phyloP scores from a whole-genome alignment of 108 stramenopile species.

The Skeletonema tropicum region DNA sequence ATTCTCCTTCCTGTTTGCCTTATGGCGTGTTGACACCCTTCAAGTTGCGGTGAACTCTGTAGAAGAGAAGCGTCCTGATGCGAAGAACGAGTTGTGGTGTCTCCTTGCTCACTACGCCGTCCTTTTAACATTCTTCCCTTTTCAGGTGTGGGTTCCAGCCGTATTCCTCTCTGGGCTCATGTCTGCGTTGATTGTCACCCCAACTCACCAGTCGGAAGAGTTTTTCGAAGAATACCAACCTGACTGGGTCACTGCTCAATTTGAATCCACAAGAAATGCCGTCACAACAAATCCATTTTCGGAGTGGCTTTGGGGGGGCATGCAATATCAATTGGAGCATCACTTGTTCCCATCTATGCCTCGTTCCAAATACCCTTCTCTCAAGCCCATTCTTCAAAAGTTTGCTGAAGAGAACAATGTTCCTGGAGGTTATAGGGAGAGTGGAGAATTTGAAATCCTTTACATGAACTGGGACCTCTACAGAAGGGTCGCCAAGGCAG shows the following conservation, averaged over 20 bases:
- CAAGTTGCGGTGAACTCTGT: conserved; percentile 76
- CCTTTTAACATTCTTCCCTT: conserved; percentile 74
- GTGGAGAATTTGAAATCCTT: conserved; percentile 83
- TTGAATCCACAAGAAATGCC: conserved; percentile 90
- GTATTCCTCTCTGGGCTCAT: conserved; percentile 88
- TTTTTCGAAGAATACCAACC: conserved; percentile 85
- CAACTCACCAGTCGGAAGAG: conserved; percentile 93
- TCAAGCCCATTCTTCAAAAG: conserved; percentile 76
- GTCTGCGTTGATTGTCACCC: conserved; percentile 92
- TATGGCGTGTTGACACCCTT: conserved; percentile 90
- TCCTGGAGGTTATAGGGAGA: conserved; percentile 84
- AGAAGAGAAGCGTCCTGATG: conserved; percentile 67
- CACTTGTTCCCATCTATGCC: conserved; percentile 97
- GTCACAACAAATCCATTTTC: conserved; percentile 85
- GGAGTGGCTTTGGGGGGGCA: conserved; percentile 94
- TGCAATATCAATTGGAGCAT: conserved; percentile 97
- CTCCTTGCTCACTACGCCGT: conserved; percentile 81
- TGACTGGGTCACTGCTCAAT: conserved; percentile 92
- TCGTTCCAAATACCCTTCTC: conserved; percentile 78
- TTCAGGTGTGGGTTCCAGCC: conserved; percentile 81
- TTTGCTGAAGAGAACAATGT: conserved; percentile 93
- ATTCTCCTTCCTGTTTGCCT: conserved; percentile 84
- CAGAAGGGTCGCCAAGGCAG: conserved; percentile 71
- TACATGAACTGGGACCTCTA: conserved; percentile 88
- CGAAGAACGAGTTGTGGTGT: conserved; percentile 74